Evolutionary conservation across 139 green algal genomes (phyloP).

Genomic region (Yamagishiella unicocca): DNA sequence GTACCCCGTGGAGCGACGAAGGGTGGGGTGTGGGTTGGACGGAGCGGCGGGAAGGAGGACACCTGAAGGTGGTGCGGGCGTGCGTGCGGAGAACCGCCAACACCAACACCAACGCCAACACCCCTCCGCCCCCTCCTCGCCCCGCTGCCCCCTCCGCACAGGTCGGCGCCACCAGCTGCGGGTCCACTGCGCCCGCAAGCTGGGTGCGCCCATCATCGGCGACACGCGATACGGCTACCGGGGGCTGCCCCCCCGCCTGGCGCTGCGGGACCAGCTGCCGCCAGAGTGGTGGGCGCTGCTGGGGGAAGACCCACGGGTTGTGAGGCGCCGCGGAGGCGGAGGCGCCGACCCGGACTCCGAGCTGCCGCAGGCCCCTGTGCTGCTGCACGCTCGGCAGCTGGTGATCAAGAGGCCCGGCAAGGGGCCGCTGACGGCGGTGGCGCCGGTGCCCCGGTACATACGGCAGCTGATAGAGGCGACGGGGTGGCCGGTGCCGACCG

Average conservation of each 20-base stretch:
- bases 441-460: conserved; percentile 42
- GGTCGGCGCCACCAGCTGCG: conserved; percentile 57
- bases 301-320: conserved; percentile 26
- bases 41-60: no score
- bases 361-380: conserved; percentile 7
- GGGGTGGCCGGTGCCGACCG: conserved; percentile 17
- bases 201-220: conserved; percentile 50
- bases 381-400: conserved; percentile 19
- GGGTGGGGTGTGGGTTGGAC: no score
- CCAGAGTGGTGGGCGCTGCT: conserved; percentile 33
- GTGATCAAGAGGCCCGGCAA: conserved; percentile 37
- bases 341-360: not conserved
- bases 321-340: not conserved
- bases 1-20: no score
- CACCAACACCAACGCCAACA: no score
- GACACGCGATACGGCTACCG: conserved; percentile 52
- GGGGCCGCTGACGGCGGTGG: conserved; percentile 43
- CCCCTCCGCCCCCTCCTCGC: not conserved
- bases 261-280: conserved; percentile 2
- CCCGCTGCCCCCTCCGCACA: not conserved
- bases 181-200: conserved; percentile 49
- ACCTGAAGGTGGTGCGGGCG: no score
- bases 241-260: conserved; percentile 5
- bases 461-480: conserved; percentile 28
- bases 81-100: no score